These are phyloP conservation scores for Skeletonema grethae DNA, from an alignment of 108 stramenopile genomes.

Conservation along the genomic window DNA sequence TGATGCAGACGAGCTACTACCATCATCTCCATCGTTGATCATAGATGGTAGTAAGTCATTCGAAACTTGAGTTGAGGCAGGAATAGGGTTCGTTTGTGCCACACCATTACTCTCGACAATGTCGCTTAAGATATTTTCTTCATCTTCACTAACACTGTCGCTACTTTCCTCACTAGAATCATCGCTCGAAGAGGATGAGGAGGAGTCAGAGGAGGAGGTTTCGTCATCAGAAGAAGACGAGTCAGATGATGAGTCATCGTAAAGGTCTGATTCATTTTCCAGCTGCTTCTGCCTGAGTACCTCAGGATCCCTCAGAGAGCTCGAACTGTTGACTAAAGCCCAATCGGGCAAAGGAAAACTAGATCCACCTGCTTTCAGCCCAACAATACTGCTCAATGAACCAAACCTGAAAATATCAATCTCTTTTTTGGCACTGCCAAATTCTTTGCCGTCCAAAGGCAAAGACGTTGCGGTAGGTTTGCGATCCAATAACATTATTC, in stretches of 20 bases:
- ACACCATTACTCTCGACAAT: constrained; percentile 17
- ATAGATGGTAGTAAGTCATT: constrained; percentile 18
- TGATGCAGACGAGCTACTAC: constrained; percentile 19
- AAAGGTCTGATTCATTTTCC: constrained; percentile 10
- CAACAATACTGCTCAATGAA: constrained; percentile 80
- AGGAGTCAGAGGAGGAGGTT: constrained; percentile 14
- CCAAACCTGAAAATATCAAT: constrained; percentile 75
- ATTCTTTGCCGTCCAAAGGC: constrained; percentile 52
- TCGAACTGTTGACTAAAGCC: constrained; percentile 80
- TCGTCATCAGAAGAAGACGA: constrained; percentile 36
- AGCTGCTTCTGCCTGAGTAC: constrained; percentile 15
- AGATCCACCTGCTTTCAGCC: constrained; percentile 65
- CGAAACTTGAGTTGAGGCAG: constrained; percentile 11
- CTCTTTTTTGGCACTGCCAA: constrained; percentile 26
- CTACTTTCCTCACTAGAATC: constrained; percentile 42
- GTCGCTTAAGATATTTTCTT: not conserved
- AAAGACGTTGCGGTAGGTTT: constrained; percentile 72
- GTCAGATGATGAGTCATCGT: constrained; percentile 5
- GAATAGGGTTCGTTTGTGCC: constrained; percentile 5
- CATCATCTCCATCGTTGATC: constrained; percentile 13
- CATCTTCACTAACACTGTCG: constrained; percentile 35
- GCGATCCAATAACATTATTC: constrained; percentile 51
- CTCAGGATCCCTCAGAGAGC: constrained; percentile 74
- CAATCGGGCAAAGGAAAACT: constrained; percentile 87
- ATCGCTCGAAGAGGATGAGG: constrained; percentile 20